Percentiles rank a stretch among this genome's conserved stretches.
These are phyloP conservation scores for Penicillium rolfsii DNA, from an alignment of 2,329 filamentous ascomycete genomes.

Conservation along the genomic window DNA sequence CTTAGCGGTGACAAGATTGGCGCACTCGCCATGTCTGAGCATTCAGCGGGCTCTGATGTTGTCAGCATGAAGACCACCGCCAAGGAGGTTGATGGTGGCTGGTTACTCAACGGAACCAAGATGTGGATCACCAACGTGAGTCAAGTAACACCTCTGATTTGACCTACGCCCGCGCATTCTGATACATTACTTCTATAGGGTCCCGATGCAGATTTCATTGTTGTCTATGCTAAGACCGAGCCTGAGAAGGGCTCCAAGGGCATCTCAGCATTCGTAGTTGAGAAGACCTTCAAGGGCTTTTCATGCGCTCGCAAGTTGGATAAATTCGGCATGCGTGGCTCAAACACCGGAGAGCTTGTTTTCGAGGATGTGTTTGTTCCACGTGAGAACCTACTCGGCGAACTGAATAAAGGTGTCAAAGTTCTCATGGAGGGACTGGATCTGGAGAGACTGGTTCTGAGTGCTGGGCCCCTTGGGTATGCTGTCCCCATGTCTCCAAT, in stretches of 20 bases:
- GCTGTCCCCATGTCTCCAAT: slow-evolving; percentile 6
- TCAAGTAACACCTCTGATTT: slow-evolving; percentile 16
- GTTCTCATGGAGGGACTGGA: slow-evolving; percentile 97
- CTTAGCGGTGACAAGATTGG: slow-evolving; percentile 81
- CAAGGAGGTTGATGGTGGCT: slow-evolving; percentile 79
- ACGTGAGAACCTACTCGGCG: slow-evolving; percentile 75
- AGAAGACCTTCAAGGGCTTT: slow-evolving; percentile 72
- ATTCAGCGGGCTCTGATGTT: slow-evolving; percentile 87
- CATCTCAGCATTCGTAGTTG: slow-evolving; percentile 92
- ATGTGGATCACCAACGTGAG: slow-evolving; percentile 98
- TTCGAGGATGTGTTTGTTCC: slow-evolving; percentile 93
- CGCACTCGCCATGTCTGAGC: slow-evolving; percentile 92
- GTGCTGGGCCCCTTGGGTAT: slow-evolving; percentile 80
- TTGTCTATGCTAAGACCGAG: slow-evolving; percentile 96
- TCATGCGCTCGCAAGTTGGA: slow-evolving; percentile 87
- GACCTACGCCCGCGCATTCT: neutral
- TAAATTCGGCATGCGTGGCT: slow-evolving; percentile 97
- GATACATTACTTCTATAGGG: slow-evolving; percentile 48
- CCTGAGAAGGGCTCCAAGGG: slow-evolving; percentile 81
- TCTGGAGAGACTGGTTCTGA: slow-evolving; percentile 88
- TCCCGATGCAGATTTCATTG: slow-evolving; percentile 86
- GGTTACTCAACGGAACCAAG: slow-evolving; percentile 83
- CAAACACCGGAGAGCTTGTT: slow-evolving; percentile 90
- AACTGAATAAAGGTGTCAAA: slow-evolving; percentile 77
- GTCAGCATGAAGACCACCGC: slow-evolving; percentile 93